phyloP scores from a whole-genome alignment of 805 yeast species.

The Debaryomyces tyrocola region DNA sequence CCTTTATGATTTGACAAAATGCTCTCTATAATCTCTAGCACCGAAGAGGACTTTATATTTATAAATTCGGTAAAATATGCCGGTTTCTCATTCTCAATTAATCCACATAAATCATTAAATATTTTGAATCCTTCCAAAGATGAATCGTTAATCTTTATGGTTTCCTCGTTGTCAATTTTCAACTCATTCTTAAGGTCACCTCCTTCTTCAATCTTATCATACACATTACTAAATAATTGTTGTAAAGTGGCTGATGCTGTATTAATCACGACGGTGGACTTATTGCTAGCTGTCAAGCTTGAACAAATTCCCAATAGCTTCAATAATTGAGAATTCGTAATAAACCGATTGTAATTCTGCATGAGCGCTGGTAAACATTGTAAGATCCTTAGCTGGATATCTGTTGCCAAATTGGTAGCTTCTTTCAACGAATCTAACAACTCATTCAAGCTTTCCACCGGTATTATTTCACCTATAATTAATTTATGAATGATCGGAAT shows the following conservation, averaged over 20 bases:
- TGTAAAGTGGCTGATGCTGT: constrained; percentile 94
- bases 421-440: constrained; percentile 69
- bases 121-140: constrained; percentile 72
- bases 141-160: constrained; percentile 45
- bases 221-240: constrained; percentile 75
- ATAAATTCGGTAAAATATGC: constrained; percentile 49
- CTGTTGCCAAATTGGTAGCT: constrained; percentile 73
- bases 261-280: constrained; percentile 74
- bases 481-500: constrained; percentile 69
- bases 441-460: constrained; percentile 49
- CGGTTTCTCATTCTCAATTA: constrained; percentile 61
- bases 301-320: constrained; percentile 69
- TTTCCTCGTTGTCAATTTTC: constrained; percentile 45
- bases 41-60: constrained; percentile 60
- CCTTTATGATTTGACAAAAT: constrained; percentile 62
- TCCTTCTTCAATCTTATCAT: constrained; percentile 53
- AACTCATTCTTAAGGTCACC: constrained; percentile 8
- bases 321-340: constrained; percentile 57
- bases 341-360: constrained; percentile 56
- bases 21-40: constrained; percentile 82
- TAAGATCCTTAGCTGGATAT: constrained; percentile 80
- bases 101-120: constrained; percentile 68
- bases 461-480: constrained; percentile 54
- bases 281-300: constrained; percentile 64
- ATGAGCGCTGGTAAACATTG: constrained; percentile 79